Conservation (phyloP, 768 basidiomycete species). For the Bullera alba region DNA sequence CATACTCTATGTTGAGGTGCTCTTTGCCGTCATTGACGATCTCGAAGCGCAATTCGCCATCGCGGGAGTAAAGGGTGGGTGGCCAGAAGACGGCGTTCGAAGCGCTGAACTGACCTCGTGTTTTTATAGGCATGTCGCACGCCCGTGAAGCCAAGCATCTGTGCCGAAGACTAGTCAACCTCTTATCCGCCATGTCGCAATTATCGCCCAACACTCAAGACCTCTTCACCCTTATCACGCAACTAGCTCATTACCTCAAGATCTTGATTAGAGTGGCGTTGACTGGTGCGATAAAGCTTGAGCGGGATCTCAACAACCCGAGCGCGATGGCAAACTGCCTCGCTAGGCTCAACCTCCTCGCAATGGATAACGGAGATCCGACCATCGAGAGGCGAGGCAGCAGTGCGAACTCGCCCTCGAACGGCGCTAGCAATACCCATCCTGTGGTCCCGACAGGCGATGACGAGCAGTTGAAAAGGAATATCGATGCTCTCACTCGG, state of each 20-base stretch:
- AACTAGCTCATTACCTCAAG: constrained; percentile 98
- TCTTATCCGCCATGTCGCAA: constrained; percentile 91
- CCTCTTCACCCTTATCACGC: constrained; percentile 90
- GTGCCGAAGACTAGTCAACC: constrained; percentile 96
- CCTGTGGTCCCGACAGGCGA: constrained; percentile 46
- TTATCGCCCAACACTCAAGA: constrained; percentile 77
- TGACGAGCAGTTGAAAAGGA: constrained; percentile 32
- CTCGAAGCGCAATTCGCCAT: constrained; percentile 78
- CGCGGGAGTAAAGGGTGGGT: constrained; percentile 75
- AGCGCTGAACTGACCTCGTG: not conserved
- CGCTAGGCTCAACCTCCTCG: constrained; percentile 84
- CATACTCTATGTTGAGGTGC: constrained; percentile 93
- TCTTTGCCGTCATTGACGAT: constrained; percentile 95
- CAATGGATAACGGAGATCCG: constrained; percentile 51
- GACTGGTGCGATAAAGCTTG: constrained; percentile 89
- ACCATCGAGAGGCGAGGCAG: constrained; percentile 32
- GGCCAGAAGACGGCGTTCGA: too few species aligned
- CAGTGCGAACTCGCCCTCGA: constrained; percentile 7
- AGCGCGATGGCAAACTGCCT: constrained; percentile 85
- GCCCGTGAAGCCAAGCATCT: constrained; percentile 97
- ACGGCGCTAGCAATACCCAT: constrained; percentile 9
- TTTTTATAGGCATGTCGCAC: constrained; percentile 81
- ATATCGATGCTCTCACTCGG: constrained; percentile 26
- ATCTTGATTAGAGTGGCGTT: constrained; percentile 97
- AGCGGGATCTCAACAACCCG: constrained; percentile 74